phyloP scores from a whole-genome alignment of 1,139 yeast species.

The Barnettozyma hawaiiensis region DNA sequence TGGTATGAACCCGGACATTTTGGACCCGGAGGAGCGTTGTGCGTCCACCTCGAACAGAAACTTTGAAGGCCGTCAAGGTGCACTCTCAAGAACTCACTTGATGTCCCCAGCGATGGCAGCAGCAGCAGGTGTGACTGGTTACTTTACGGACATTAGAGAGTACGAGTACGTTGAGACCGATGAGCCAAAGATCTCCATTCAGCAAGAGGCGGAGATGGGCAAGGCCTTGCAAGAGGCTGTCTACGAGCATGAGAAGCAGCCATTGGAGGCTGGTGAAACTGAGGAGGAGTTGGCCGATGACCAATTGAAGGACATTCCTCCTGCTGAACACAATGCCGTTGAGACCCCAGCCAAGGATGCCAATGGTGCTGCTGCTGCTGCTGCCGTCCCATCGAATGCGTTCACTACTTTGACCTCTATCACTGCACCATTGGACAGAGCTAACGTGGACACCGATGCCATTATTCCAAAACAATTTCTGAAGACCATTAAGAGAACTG shows the following conservation, averaged over 20 bases:
- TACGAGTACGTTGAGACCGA: constrained; percentile 57
- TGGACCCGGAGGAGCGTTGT: constrained; percentile 92
- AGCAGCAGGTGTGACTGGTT: constrained; percentile 93
- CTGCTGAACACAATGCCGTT: constrained; percentile 31
- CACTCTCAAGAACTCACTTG: constrained; percentile 89
- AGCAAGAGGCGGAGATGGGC: constrained; percentile 48
- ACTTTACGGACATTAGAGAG: constrained; percentile 84
- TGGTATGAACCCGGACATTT: constrained; percentile 98
- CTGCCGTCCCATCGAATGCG: constrained; percentile 61
- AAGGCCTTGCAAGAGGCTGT: constrained; percentile 61
- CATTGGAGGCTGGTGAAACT: constrained; percentile 35
- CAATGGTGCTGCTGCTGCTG: constrained; percentile 28
- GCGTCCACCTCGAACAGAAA: constrained; percentile 98
- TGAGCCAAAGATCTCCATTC: constrained; percentile 56
- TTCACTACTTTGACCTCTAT: constrained; percentile 74
- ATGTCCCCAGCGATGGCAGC: constrained; percentile 99
- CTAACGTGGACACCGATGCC: constrained; percentile 96
- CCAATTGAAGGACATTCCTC: constrained; percentile 54
- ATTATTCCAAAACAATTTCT: constrained; percentile 97
- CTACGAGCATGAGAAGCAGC: constrained; percentile 64
- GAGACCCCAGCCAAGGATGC: constrained; percentile 32
- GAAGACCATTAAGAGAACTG: constrained; percentile 96
- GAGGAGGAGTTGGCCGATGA: constrained; percentile 37
- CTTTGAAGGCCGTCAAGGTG: constrained; percentile 99
- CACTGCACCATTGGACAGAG: constrained; percentile 91